Base-by-base conservation (phyloP, 768 basidiomycete species). In the Suillus ampliporus region DNA sequence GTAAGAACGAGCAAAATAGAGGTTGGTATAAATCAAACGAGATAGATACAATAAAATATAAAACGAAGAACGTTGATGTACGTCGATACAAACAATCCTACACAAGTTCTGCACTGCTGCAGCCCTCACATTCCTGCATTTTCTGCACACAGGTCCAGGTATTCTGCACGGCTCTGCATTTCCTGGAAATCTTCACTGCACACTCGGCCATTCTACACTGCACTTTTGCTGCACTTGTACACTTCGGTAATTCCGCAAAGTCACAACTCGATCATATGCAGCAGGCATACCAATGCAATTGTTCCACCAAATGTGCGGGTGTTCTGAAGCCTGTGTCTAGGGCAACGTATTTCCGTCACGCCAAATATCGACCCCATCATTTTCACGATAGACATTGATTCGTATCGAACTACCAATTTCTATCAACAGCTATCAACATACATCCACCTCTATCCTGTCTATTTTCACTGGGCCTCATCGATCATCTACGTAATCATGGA, bases 401-500 rank as follows among this genome's bases (percentile, higher is more conserved):
- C 6, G 14, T 14, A 47, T 47, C 4, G 14, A 47, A 47, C 11
- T 21, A 19, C 11, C 11, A 21, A 46, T 46, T 46, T 46, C 11
- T 46, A 46, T 46, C 21, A 11, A 46, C n/a, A 10, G 5, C 6
- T 46, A 11, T 13, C 11, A 1, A 21, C 6, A 46, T 6, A 2
- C 11, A 46, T 46, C 13, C 2, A 46, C 11, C 44, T 46, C 21
- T 46, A 46, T 46, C 44, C 21, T 46, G 44, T 21, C 21, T 21
- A 11, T 46, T 46, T 46, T 46, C n/a, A 46, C 44, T 46, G 44
- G 44, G n/a, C n/a, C n/a, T n/a, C n/a, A n/a, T n/a, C n/a, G n/a
- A n/a, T n/a, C n/a, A n/a, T n/a, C n/a, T n/a, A n/a, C n/a, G n/a
- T n/a, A n/a, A n/a, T n/a, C n/a, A n/a, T n/a, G n/a, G n/a, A n/a